phyloP scores from a whole-genome alignment of 768 basidiomycete species.

The Tulasnella sp. region DNA sequence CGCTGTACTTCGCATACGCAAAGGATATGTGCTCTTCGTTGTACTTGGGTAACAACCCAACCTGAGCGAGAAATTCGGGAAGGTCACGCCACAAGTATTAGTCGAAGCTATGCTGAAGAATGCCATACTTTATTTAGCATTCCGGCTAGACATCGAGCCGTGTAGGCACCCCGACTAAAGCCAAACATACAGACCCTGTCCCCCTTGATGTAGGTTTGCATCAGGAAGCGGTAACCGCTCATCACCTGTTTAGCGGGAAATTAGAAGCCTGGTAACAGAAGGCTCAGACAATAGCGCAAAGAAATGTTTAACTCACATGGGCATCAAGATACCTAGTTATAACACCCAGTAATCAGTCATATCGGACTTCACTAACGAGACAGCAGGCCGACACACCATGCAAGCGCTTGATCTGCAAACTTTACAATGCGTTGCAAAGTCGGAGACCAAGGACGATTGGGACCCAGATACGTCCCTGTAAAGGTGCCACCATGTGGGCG shows the following conservation, averaged over 20 bases:
- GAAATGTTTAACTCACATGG: constrained; percentile 42
- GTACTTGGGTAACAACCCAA: constrained; percentile 28
- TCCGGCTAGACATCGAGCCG: constrained; percentile 29
- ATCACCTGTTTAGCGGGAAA: constrained; percentile 8
- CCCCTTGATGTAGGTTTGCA: constrained; percentile 13
- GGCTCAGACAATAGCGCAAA: too few species aligned
- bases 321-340: constrained; percentile 61
- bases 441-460: constrained; percentile 55
- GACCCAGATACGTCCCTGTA: constrained; percentile 36
- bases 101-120: not conserved
- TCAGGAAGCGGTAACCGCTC: constrained; percentile 26
- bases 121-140: constrained; percentile 28
- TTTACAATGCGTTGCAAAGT: constrained; percentile 54
- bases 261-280: not conserved
- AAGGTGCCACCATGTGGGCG: constrained; percentile 41
- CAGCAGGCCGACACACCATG: constrained; percentile 49
- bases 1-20: constrained; percentile 20
- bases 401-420: constrained; percentile 62
- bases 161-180: constrained; percentile 31
- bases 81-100: too few species aligned
- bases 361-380: not conserved
- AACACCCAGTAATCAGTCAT: not conserved
- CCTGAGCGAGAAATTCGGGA: not conserved
- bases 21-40: constrained; percentile 32
- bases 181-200: constrained; percentile 31